A percentile compares a stretch with the other conserved stretches of the same genome.
Evolutionary conservation across 2,329 filamentous ascomycete genomes (phyloP).

Genomic region (Teratosphaeria zuluensis): DNA sequence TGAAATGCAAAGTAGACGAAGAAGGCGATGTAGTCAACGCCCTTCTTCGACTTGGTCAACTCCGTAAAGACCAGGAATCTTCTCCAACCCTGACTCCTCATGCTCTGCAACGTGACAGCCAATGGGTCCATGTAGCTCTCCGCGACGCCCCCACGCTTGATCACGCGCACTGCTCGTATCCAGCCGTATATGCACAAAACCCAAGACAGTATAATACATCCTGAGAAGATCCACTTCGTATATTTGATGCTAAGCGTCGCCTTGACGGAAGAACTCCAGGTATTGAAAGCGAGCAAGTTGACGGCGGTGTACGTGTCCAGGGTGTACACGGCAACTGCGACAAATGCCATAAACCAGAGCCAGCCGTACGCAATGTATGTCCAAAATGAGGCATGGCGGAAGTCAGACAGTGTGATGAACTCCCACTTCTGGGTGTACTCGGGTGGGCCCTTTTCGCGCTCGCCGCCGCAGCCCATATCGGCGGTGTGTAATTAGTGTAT

Average conservation of each 20-base stretch:
- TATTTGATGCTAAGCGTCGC: slow-evolving; percentile 67
- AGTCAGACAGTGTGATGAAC: slow-evolving; percentile 69
- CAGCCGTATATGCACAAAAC: slow-evolving; percentile 73
- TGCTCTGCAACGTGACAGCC: slow-evolving; percentile 74
- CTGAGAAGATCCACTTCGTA: slow-evolving; percentile 90
- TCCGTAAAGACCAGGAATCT: slow-evolving; percentile 89
- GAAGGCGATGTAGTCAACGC: slow-evolving; percentile 78
- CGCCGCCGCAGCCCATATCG: slow-evolving; percentile 27
- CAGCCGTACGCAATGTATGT: slow-evolving; percentile 73
- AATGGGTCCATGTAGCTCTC: slow-evolving; percentile 86
- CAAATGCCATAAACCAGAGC: slow-evolving; percentile 67
- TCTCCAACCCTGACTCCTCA: slow-evolving; percentile 73
- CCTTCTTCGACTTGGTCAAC: slow-evolving; percentile 83
- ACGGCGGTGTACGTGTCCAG: slow-evolving; percentile 91
- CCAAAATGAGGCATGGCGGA: slow-evolving; percentile 71
- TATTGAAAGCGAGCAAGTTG: slow-evolving; percentile 79
- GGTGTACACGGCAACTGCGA: slow-evolving; percentile 75
- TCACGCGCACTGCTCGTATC: slow-evolving; percentile 68
- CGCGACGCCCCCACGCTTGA: slow-evolving; percentile 74
- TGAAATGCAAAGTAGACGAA: slow-evolving; percentile 82
- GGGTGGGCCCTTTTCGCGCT: slow-evolving; percentile 29
- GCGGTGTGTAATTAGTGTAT: not conserved
- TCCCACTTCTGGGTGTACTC: slow-evolving; percentile 61
- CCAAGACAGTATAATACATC: slow-evolving; percentile 85
- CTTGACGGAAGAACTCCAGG: slow-evolving; percentile 76